A percentile compares a stretch with the other conserved stretches of the same genome.
phyloP scores from a whole-genome alignment of 805 yeast species.

The Sugiyamaella lignohabitans region DNA sequence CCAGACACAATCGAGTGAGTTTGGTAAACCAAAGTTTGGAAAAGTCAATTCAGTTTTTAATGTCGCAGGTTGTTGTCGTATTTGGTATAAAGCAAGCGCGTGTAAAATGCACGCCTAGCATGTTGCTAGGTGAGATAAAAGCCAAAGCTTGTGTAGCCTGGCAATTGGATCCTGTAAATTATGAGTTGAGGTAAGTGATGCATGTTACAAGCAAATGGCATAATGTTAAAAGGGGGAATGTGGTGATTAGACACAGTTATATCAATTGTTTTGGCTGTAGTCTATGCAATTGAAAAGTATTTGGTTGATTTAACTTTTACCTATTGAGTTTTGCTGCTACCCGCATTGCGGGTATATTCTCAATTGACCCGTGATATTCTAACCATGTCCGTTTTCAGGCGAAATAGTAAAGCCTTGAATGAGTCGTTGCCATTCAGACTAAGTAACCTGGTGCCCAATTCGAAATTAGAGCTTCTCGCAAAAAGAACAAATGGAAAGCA shows the following conservation, averaged over 20 bases:
- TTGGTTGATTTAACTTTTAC: too few relatives aligned
- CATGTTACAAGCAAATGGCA: neutral
- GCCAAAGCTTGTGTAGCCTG: conserved; percentile 17
- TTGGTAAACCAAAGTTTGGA: too few relatives aligned
- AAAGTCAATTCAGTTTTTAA: too few relatives aligned
- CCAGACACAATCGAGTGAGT: too few relatives aligned
- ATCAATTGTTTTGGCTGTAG: too few relatives aligned
- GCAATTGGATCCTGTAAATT: conserved; percentile 12
- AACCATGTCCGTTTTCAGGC: too few relatives aligned
- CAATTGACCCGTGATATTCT: too few relatives aligned
- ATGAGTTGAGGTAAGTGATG: conserved; percentile 15
- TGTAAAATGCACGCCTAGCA: conserved; percentile 19
- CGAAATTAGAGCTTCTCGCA: conserved; percentile 21
- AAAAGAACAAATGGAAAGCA: neutral
- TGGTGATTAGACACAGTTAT: too few relatives aligned
- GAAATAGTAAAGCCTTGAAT: conserved; percentile 12
- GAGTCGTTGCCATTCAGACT: conserved; percentile 18
- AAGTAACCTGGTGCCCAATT: conserved; percentile 19
- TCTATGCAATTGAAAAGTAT: too few relatives aligned
- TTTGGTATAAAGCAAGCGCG: conserved; percentile 13
- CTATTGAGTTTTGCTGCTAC: too few relatives aligned
- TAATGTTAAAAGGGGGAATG: too few relatives aligned
- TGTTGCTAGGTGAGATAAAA: conserved; percentile 19
- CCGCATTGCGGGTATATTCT: too few relatives aligned
- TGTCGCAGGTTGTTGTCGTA: conserved; percentile 11